Evolutionary conservation across 495 filamentous ascomycete genomes (phyloP), one percentile per base, ranked within the genome.

Genomic region (Penicillium atrosanguineum): DNA sequence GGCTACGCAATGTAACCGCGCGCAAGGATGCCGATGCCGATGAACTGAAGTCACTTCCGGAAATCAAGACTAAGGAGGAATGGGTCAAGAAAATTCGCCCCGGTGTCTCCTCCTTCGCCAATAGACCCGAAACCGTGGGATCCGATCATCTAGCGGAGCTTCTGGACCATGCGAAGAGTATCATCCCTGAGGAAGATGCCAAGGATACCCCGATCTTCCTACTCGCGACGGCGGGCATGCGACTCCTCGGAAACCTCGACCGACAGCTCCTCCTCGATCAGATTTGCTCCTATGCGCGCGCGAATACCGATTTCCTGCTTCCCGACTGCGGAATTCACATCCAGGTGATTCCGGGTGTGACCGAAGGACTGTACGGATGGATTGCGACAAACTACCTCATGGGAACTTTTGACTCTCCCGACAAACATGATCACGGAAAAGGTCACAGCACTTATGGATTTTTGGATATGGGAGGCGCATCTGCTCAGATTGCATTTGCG

Each of bases 311-410:
- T 19, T 99, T 99, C 61, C 79, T 85, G 44, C 79, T 99, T 5
- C 91, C 94, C 34, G 91, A 97, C 66, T 99, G 94, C 73, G 83
- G 79, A 48, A 69, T 89, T 4, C 91, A 99, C 62, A 88, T 99
- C 20, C 93, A 97, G 63, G 91, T 96, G 12, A 97, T 99, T 51
- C 84, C 89, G 1, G 94, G 94, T n/a, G 92, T 96, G 64, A 97
- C 95, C 0, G 94, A 99, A 69, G 94, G 92, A 16, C 69, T 99
- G 38, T 99, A 97, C 59, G 94, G 94, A n/a, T 99, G 94, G 94
- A 86, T 97, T 57, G 94, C 94, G 31, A 86, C 93, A n/a, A 99
- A 99, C 64, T 99, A 97, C 64, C 72, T 99, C 18, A 74, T 99
- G 29, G 91, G 89, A n/a, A 90, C 90, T 2, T 97, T 97, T 57